Base-by-base conservation (phyloP, 345 rosid species). In the Bruguiera gymnorhiza region DNA sequence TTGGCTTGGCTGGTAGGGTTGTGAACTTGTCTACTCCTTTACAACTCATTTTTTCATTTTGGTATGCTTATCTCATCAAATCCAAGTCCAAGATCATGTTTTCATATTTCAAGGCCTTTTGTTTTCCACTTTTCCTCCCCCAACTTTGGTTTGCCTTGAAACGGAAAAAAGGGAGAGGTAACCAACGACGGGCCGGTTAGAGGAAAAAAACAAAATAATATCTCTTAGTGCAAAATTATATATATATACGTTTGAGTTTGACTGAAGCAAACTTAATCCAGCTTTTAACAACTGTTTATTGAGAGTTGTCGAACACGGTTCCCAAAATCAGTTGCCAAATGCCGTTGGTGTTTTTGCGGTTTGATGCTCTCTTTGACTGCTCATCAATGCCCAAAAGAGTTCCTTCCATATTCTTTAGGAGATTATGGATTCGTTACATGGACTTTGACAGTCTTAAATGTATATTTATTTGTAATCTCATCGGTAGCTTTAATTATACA, bases 221-320 rank as follows among this genome's bases (percentile, higher is more conserved):
- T n/a, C 4, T 37, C 3, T 13, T 3, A 43, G 16, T 43, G 48
- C 16, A 11, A 43, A 43, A 43, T 2, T 32, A 32, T 32, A 32
- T 32, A 32, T 32, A 32, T 32, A 32, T 32, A 52, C 16, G 1
- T 19, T 53, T 19, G 57, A 20, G 26, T 74, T 70, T 67, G 68
- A 75, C 59, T 73, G 66, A 66, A 60, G 37, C 62, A 72, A 70
- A 68, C 64, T 75, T 70, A 61, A 69, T 74, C 70, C 50, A 36
- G 39, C 65, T 73, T 69, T 62, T 39, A 54, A 29, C 62, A 2
- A 62, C 56, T 56, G 66, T 76, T 65, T 62, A 37, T 55, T 27
- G 70, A 48, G 63, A 65, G 76, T 67, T 57, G 68, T 63, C 75
- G 72, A 53, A 65, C 83, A 69, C 81, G 71, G 56, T 82, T 79